A percentile compares a stretch with the other conserved stretches of the same genome.
phyloP scores from a whole-genome alignment of 495 filamentous ascomycete species.

The Podospora comata region DNA sequence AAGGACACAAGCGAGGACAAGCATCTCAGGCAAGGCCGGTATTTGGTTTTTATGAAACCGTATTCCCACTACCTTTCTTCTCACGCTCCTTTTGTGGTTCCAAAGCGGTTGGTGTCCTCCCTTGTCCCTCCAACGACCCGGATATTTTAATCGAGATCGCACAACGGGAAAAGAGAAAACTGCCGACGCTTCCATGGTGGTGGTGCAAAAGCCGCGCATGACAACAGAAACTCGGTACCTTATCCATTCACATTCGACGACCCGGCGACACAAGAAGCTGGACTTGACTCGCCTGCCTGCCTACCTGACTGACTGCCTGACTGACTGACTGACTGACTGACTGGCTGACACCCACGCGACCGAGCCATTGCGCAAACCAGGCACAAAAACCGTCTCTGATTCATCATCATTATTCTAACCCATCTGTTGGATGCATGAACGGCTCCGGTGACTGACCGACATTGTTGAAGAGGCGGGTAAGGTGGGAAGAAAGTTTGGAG shows the following conservation, averaged over 20 bases:
- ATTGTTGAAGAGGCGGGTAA: not conserved
- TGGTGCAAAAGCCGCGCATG: not conserved
- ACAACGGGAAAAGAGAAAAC: not conserved
- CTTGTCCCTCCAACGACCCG: not conserved
- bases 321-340: too few species aligned
- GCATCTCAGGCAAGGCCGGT: not conserved
- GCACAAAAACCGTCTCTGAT: not conserved
- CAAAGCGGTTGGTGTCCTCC: not conserved
- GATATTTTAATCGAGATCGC: not conserved
- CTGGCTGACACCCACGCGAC: not conserved
- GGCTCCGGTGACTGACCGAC: not conserved
- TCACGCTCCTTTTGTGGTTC: not conserved
- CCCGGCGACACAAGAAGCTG: not conserved
- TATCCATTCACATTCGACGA: not conserved
- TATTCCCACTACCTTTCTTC: not conserved
- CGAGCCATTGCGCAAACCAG: too few species aligned
- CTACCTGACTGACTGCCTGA: not conserved
- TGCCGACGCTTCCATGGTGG: not conserved
- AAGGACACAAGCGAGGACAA: not conserved
- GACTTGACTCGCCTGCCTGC: not conserved
- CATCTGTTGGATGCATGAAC: not conserved
- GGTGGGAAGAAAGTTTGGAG: not conserved
- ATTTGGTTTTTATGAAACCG: not conserved
- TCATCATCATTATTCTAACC: not conserved
- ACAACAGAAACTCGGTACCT: not conserved